Base-by-base conservation (phyloP, 495 filamentous ascomycete genomes). In the Annulohypoxylon bovei region DNA sequence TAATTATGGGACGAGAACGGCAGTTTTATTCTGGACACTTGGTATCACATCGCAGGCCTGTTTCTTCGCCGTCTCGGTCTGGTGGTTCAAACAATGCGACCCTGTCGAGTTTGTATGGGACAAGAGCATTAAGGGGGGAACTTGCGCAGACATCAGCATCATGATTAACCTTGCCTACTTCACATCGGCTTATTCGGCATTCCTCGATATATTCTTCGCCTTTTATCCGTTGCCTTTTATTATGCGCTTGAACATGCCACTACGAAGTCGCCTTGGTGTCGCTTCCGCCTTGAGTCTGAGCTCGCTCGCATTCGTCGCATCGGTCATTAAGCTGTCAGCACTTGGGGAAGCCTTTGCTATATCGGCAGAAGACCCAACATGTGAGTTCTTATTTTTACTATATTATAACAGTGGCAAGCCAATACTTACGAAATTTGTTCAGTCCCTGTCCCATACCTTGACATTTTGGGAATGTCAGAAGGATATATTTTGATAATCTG, bases 171-270 rank as follows among this genome's bases (percentile, higher is more conserved):
- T 76, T 1, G 71, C 66, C 0, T 76, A 74, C 44, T 73, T 73
- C 46, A 68, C 74, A 4, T 71, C 71, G 25, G 71, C 74, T 12
- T 76, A 71, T 37, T 74, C 71, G 1, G 71, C 74, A 12, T 76
- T 76, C n/a, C 67, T 76, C 63, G 74, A 76, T 23, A 55, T 76
- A 2, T 76, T 76, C 67, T 76, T 76, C 67, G 74, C 74, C 49
- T 55, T 76, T 4, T 76, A 76, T 42, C 74, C 74, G 16, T 58
- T 76, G 12, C 74, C 71, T 11, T 76, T 76, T 28, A 53, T 76
- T 6, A 76, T 76, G 71, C 67, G 67, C 52, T 23, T 76, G 22
- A 76, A 76, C 56, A 76, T 76, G 74, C 70, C 71, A 11, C 44
- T 76, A 30, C 64, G 63, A 55, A 40, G 18, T 28, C 70, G 74